These are phyloP conservation scores for Xylaria sp. DNA, from an alignment of 2,329 filamentous ascomycete genomes.

Conservation along the genomic window DNA sequence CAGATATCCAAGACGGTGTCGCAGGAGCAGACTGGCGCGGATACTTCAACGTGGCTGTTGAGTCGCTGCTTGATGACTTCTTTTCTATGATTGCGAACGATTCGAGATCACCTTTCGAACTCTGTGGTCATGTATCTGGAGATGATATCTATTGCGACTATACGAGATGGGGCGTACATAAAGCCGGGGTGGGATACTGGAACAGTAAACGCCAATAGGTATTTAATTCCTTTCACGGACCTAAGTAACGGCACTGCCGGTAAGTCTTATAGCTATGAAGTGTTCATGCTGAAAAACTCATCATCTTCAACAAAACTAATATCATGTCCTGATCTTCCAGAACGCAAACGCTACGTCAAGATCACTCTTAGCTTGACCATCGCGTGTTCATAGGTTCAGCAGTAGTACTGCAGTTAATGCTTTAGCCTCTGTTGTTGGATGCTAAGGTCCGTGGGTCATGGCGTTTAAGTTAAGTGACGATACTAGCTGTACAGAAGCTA, in stretches of 20 bases:
- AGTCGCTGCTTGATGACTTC: slow-evolving; percentile 30
- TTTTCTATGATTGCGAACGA: slow-evolving; percentile 27
- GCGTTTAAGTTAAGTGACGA: no score
- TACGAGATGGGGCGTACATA: slow-evolving; percentile 34
- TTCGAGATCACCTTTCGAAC: slow-evolving; percentile 23
- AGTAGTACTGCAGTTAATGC: not conserved
- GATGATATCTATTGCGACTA: slow-evolving; percentile 36
- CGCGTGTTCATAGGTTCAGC: not conserved
- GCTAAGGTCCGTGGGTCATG: no score
- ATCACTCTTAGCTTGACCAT: not conserved
- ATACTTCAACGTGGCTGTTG: slow-evolving; percentile 36
- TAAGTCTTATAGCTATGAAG: not conserved
- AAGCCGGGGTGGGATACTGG: slow-evolving; percentile 28
- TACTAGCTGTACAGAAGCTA: no score
- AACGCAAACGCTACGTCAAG: not conserved
- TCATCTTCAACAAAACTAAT: not conserved
- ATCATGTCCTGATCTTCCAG: not conserved
- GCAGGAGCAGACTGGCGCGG: slow-evolving; percentile 35
- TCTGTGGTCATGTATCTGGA: slow-evolving; percentile 27
- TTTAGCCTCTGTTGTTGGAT: no score
- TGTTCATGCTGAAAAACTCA: not conserved
- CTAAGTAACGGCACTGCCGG: not conserved
- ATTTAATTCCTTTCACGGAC: not conserved
- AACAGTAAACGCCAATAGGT: not conserved
- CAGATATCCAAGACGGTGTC: slow-evolving; percentile 22